Evolutionary conservation across 352 stramenopile species (phyloP), one percentile per base, ranked within the genome.

Genomic region (Phytophthora ohioensis): DNA sequence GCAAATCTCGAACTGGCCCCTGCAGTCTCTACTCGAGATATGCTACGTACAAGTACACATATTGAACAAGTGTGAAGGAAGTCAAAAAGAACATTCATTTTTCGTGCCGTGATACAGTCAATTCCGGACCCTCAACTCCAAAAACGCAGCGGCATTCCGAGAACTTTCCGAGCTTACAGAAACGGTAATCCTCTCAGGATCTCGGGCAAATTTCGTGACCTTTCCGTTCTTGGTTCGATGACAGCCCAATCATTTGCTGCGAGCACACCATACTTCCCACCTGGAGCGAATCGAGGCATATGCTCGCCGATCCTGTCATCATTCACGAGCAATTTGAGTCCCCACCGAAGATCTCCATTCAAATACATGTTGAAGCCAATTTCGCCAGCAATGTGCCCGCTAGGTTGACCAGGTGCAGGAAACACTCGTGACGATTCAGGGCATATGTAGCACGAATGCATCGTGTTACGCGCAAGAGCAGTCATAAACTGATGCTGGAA

Each of bases 401-500:
- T 13, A 38, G 5, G 11, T 15, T 57, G 35, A 48, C 39, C 39
- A 46, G 5, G 38, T 43, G 9, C 15, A 21, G 38, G 38, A 12
- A 9, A 21, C 17, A 46, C 3, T 12, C 39, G 39, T 46, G 39
- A 46, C 11, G 17, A 31, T 38, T 74, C 67, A 6, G 59, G 53
- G 32, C 67, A 74, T 54, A 74, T 65, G 1, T 4, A 57, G 5
- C 47, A 66, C 6, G 17, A 41, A 42, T 4, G 21, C 7, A 21
- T 21, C 21, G 35, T 9, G 30, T 61, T 2, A 8, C 57, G 9
- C 5, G 35, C 53, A n/a, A 73, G 30, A 10, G 5, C 52, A 15
- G 21, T 34, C 66, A 69, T 67, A 42, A 76, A 64, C 3, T 61
- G 65, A 54, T 65, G 51, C 55, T 71, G 67, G 57, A 71, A 67